Conservation (phyloP, 345 rosid genomes). For the Salix arbutifolia region DNA sequence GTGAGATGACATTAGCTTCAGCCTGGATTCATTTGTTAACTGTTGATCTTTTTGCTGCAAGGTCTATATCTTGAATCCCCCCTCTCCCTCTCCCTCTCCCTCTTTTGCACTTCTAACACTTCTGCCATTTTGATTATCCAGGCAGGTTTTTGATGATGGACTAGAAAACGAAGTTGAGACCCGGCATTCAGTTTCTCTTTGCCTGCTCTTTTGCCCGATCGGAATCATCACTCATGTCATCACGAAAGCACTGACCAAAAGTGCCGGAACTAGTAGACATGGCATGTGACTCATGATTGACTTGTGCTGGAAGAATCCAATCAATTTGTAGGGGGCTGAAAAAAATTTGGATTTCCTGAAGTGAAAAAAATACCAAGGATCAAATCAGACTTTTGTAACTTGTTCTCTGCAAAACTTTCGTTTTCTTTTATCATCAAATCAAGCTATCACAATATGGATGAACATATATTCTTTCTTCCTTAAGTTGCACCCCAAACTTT, state of each 20-base stretch:
- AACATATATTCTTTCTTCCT: constrained; percentile 29
- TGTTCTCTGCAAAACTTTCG: neutral
- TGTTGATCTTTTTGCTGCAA: constrained; percentile 89
- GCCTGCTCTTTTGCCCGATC: constrained; percentile 79
- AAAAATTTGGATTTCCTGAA: neutral
- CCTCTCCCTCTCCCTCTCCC: neutral
- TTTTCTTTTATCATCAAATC: neutral
- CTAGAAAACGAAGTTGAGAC: constrained; percentile 71
- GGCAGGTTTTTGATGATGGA: constrained; percentile 86
- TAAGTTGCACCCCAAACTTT: constrained; percentile 16
- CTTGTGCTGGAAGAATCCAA: neutral
- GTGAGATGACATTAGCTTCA: constrained; percentile 82
- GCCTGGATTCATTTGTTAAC: constrained; percentile 92
- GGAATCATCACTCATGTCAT: constrained; percentile 63
- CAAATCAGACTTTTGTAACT: neutral
- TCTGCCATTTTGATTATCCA: constrained; percentile 19
- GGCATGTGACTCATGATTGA: neutral
- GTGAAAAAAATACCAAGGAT: neutral
- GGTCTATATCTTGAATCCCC: constrained; percentile 31
- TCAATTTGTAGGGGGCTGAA: neutral
- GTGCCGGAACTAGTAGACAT: constrained; percentile 19
- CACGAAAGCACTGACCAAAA: constrained; percentile 59
- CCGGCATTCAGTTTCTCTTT: constrained; percentile 84
- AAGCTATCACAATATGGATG: constrained; percentile 16
- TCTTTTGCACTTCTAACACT: constrained; percentile 4